Evolutionary conservation across 1,284 basidiomycete genomes (phyloP).

Genomic region (Gymnopus androsaceus): DNA sequence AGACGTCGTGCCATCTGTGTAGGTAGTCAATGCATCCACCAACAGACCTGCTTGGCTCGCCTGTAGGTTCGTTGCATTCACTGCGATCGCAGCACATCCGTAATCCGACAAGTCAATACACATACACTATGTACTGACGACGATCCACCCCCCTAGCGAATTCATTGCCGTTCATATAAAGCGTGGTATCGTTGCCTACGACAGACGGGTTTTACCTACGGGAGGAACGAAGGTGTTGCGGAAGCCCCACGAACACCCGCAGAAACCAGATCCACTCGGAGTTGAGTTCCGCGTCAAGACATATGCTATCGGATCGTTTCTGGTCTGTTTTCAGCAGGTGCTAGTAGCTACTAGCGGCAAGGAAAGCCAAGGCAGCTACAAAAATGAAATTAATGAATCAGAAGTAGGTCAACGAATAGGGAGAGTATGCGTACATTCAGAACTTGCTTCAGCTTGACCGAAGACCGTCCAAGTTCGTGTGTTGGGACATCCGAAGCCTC

Average conservation of each 20-base stretch:
- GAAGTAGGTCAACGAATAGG: too few relatives aligned
- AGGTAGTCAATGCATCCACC: conserved; percentile 18
- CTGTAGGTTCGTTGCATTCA: conserved; percentile 17
- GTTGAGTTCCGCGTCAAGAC: too few relatives aligned
- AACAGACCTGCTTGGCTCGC: conserved; percentile 19
- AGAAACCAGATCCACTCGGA: conserved; percentile 33
- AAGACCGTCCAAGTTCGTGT: too few relatives aligned
- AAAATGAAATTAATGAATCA: not conserved
- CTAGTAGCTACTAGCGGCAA: not conserved
- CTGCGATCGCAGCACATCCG: conserved; percentile 12
- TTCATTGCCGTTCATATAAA: conserved; percentile 21
- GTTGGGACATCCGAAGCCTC: too few relatives aligned
- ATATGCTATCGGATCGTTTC: too few relatives aligned
- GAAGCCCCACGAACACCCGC: conserved; percentile 24
- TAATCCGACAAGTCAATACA: conserved; percentile 21
- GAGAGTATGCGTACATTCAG: not conserved
- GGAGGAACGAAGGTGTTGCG: conserved; percentile 29
- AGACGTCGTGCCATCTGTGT: conserved; percentile 22
- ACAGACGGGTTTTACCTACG: conserved; percentile 22
- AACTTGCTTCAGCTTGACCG: not conserved
- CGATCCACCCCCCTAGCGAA: conserved; percentile 11
- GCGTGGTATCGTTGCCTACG: conserved; percentile 11
- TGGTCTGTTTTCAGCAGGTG: too few relatives aligned
- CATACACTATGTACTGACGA: conserved; percentile 17
- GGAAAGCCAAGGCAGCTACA: not conserved